phyloP scores from a whole-genome alignment of 768 basidiomycete species.

The Phlebiopsis gigantea region DNA sequence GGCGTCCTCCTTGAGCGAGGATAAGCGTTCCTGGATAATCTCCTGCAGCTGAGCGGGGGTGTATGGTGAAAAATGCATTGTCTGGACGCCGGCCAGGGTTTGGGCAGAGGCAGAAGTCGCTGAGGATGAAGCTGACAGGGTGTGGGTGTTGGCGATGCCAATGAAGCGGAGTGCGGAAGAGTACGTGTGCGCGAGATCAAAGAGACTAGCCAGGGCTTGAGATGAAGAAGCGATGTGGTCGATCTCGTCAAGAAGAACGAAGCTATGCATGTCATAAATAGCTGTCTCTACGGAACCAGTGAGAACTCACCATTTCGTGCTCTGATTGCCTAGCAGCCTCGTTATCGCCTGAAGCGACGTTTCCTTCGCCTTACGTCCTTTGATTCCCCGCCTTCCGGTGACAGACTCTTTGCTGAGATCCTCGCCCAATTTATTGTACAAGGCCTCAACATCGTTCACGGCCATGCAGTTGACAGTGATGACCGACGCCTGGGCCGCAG shows the following conservation, averaged over 20 bases:
- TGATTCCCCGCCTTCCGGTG: slow-evolving; percentile 18
- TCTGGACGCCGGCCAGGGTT: slow-evolving; percentile 36
- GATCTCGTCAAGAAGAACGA: slow-evolving; percentile 82
- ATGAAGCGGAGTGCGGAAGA: slow-evolving; percentile 58
- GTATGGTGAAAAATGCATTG: slow-evolving; percentile 81
- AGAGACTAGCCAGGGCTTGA: slow-evolving; percentile 56
- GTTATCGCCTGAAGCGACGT: slow-evolving; percentile 34
- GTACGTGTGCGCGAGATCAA: slow-evolving; percentile 57
- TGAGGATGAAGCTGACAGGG: slow-evolving; percentile 52
- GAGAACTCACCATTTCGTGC: slow-evolving; percentile 47
- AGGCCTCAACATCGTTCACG: slow-evolving; percentile 54
- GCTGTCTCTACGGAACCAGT: background rate
- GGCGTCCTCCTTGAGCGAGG: slow-evolving; percentile 36
- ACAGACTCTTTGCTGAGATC: slow-evolving; percentile 33
- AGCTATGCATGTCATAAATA: slow-evolving; percentile 31
- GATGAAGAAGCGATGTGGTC: slow-evolving; percentile 70
- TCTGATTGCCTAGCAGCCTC: slow-evolving; percentile 34
- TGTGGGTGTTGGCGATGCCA: slow-evolving; percentile 88
- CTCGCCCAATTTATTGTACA: slow-evolving; percentile 67
- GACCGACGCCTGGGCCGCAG: slow-evolving; percentile 43
- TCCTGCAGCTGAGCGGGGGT: slow-evolving; percentile 62
- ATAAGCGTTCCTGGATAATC: slow-evolving; percentile 63
- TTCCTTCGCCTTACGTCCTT: slow-evolving; percentile 40
- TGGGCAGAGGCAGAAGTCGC: slow-evolving; percentile 32
- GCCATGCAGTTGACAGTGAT: slow-evolving; percentile 73